Evolutionary conservation across 768 basidiomycete genomes (phyloP), one percentile per base, ranked within the genome.

Genomic region (Epithele typhae): DNA sequence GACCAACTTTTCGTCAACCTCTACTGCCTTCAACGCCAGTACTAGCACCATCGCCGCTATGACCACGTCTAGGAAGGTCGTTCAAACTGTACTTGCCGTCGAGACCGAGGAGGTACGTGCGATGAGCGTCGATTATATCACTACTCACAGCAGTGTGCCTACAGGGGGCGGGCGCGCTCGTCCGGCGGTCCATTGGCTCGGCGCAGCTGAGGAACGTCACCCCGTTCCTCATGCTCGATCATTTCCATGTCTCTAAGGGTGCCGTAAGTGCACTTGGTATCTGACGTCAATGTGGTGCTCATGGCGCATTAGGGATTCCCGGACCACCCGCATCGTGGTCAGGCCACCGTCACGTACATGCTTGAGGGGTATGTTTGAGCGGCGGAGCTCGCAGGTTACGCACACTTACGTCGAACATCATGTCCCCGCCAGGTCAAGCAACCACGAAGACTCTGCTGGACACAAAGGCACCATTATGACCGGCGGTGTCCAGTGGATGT

Each of bases 401-500:
- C 37, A 25, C 36, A 36, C 14, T 46, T 25, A 18, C 17, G 12
- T 41, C n/a, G 37, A n/a, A n/a, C n/a, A n/a, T n/a, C n/a, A n/a
- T n/a, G n/a, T n/a, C 36, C 45, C 3, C 19, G 9, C 5, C 39
- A 81, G 84, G 5, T 71, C 79, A 21, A 86, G 84, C 56, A 72
- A 76, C 44, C 95, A 98, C 56, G 95, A 98, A 67, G 95, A 97
- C 62, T 94, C 90, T 19, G 82, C 81, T 2, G 94, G 90, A 1
- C 87, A 93, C 64, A 79, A 81, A 49, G 89, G 88, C 32, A 78
- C 75, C 15, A 87, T 90, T 43, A 65, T 78, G 33, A 61, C 82
- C 8, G 94, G 94, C 3, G 95, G 92, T 40, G 84, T 96, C 2
- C 94, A 97, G 60, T 96, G 93, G 91, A 95, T 95, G 93, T 82